Percentiles rank a stretch among this genome's conserved stretches.
Conservation (phyloP, 495 filamentous ascomycete genomes). For the Lophium mytilinum region DNA sequence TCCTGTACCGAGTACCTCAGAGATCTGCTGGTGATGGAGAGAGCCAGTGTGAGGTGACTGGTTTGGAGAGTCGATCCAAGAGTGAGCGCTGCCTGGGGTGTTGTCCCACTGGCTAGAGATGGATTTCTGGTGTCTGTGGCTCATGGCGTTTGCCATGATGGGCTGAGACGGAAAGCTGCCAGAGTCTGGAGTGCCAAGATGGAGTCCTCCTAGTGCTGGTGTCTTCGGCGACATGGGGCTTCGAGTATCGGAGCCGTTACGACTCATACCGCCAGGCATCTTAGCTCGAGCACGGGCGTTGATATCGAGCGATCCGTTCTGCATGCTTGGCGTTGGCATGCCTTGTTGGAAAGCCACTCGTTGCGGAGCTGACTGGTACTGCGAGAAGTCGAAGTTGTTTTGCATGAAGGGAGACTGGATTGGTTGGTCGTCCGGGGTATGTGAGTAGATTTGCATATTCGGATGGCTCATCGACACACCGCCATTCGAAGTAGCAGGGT, state of each 20-base stretch:
- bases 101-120: constrained; percentile 75
- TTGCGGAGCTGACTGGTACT: constrained; percentile 45
- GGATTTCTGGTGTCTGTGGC: constrained; percentile 67
- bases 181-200: constrained; percentile 55
- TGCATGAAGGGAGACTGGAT: constrained; percentile 81
- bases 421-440: constrained; percentile 78
- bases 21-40: constrained; percentile 52
- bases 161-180: constrained; percentile 66
- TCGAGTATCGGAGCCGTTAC: constrained; percentile 59
- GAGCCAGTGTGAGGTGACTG: constrained; percentile 37
- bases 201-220: constrained; percentile 49
- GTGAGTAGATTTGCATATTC: constrained; percentile 63
- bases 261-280: constrained; percentile 51
- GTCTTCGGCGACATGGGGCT: constrained; percentile 78
- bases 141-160: constrained; percentile 50
- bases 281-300: constrained; percentile 2
- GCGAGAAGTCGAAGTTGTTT: constrained; percentile 60
- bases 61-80: constrained; percentile 74
- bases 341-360: constrained; percentile 34
- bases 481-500: constrained; percentile 15
- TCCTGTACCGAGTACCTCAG: constrained; percentile 59
- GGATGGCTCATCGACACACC: constrained; percentile 29
- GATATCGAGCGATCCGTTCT: constrained; percentile 9
- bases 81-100: constrained; percentile 69
- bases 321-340: constrained; percentile 12